Evolutionary conservation across 2,329 filamentous ascomycete species (phyloP).

Genomic region (Stagonosporopsis cucurbitacearum): DNA sequence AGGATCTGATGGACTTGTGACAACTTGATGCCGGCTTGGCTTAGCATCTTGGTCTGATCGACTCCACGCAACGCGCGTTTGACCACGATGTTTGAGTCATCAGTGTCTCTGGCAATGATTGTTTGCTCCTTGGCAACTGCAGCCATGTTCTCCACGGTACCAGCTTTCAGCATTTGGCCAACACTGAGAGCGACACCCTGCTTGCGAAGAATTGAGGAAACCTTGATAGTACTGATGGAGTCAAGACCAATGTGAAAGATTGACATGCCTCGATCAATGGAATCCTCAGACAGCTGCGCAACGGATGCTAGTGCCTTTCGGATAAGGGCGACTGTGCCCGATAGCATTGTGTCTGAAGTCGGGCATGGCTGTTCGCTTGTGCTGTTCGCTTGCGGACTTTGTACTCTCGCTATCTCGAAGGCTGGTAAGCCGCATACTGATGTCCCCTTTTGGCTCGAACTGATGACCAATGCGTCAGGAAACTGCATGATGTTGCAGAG

Average conservation of each 20-base stretch:
- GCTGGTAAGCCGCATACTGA: slow-evolving; percentile 70
- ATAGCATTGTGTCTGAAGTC: slow-evolving; percentile 26
- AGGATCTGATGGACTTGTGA: slow-evolving; percentile 63
- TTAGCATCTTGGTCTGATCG: slow-evolving; percentile 50
- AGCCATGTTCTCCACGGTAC: slow-evolving; percentile 71
- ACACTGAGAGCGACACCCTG: slow-evolving; percentile 68
- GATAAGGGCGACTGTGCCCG: slow-evolving; percentile 49
- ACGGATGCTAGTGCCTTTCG: slow-evolving; percentile 59
- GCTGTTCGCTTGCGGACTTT: neutral
- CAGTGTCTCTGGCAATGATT: neutral
- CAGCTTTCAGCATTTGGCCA: slow-evolving; percentile 71
- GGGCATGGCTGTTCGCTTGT: neutral
- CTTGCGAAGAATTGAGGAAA: slow-evolving; percentile 72
- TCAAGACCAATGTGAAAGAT: slow-evolving; percentile 88
- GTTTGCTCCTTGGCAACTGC: slow-evolving; percentile 34
- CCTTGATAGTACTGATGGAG: slow-evolving; percentile 90
- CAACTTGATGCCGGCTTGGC: slow-evolving; percentile 49
- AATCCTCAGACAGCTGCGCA: slow-evolving; percentile 63
- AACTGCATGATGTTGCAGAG: slow-evolving; percentile 63
- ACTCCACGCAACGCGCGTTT: slow-evolving; percentile 46
- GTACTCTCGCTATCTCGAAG: slow-evolving; percentile 41
- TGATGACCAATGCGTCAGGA: slow-evolving; percentile 60
- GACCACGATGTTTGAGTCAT: slow-evolving; percentile 7
- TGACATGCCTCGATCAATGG: slow-evolving; percentile 67
- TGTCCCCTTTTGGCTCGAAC: slow-evolving; percentile 59